Base-by-base conservation (phyloP, 225 moss, liverwort and hornwort genomes). In the Lunularia cruciata region DNA sequence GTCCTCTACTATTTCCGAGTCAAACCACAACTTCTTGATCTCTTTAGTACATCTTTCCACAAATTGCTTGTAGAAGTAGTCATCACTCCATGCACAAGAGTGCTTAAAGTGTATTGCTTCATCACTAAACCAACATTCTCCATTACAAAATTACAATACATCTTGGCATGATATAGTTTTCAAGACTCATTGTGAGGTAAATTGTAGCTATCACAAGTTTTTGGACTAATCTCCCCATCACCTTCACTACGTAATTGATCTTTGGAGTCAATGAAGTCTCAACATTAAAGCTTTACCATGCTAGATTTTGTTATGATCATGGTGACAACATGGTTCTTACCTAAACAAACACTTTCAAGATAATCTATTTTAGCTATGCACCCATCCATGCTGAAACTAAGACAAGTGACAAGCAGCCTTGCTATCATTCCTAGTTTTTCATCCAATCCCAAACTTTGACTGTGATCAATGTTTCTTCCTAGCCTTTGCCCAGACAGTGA, bases 341-440 rank as follows among this genome's bases (percentile, higher is more conserved):
- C 66, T 16, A 81, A 27, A 46, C 81, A 76, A 51, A 73, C 23
- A 40, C 76, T 70, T 23, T 65, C 18, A 13, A 81, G 76, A 67
- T 76, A 81, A 31, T 34, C 66, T 42, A 81, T 55, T 60, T 77
- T 73, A 15, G 31, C 40, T 22, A 32, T 57, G 23, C 81, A 76
- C 27, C 81, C 81, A 27, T 73, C 75, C 53, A 69, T 77, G 62
- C 81, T 81, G 70, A 81, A 77, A 56, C 73, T 76, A 23, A 77
- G 81, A 35, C 81, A 81, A 28, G 81, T 81, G 12, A 81, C 76
- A 60, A 81, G 76, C 65, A 81, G 65, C 53, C 81, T 66, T 34
- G 73, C 76, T 45, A 81, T 77, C 19, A 81, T 73, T 9, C 78
- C 73, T 3, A 70, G 80, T 64, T 81, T 81, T 23, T 40, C 26